Conservation (phyloP, 805 yeast species). For the Candida coquimbonensis region DNA sequence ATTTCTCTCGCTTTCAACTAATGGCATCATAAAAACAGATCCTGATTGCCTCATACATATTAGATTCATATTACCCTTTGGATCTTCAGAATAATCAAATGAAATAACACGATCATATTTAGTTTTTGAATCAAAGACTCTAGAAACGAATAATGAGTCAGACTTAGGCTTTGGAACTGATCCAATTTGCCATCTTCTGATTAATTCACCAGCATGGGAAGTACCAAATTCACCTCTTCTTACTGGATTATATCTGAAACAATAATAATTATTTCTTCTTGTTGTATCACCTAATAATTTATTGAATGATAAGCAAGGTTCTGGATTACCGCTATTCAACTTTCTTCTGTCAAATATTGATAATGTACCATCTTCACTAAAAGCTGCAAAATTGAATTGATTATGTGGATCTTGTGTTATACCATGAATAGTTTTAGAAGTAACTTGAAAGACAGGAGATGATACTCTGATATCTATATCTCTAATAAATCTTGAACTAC, state of each 20-base stretch:
- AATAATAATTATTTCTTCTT: constrained; percentile 53
- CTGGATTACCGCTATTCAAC: constrained; percentile 37
- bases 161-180: constrained; percentile 37
- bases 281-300: constrained; percentile 57
- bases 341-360: constrained; percentile 78
- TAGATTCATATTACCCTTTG: constrained; percentile 47
- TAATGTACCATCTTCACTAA: constrained; percentile 77
- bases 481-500: constrained; percentile 69
- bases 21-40: constrained; percentile 73
- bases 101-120: constrained; percentile 78
- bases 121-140: constrained; percentile 67
- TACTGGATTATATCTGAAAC: constrained; percentile 61
- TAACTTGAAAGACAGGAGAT: constrained; percentile 62
- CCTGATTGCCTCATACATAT: constrained; percentile 92
- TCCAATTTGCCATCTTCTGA: constrained; percentile 78
- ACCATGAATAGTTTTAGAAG: constrained; percentile 66
- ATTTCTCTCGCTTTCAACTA: constrained; percentile 56
- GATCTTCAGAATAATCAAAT: constrained; percentile 52
- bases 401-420: constrained; percentile 65
- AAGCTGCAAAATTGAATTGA: constrained; percentile 60
- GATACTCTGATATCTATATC: constrained; percentile 69
- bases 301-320: constrained; percentile 53
- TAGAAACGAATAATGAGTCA: constrained; percentile 65
- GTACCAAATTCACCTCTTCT: constrained; percentile 72
- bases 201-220: constrained; percentile 66